Evolutionary conservation across 208 protist genomes (phyloP).

Genomic region (Zelonia costaricensis): DNA sequence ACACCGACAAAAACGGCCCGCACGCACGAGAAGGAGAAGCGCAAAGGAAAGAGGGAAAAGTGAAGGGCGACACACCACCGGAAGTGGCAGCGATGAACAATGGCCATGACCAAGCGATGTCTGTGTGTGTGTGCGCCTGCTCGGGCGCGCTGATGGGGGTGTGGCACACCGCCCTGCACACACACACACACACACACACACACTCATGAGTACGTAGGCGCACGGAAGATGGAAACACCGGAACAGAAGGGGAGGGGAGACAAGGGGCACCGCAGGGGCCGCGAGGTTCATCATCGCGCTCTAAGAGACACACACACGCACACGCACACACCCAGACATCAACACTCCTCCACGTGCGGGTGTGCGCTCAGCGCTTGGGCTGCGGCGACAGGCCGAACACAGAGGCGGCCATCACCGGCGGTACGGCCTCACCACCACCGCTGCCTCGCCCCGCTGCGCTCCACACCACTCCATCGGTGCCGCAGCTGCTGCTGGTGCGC

Average conservation of each 20-base stretch:
- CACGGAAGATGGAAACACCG: not conserved
- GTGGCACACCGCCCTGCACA: not conserved
- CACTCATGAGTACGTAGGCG: not conserved
- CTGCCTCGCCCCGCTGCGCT: not conserved
- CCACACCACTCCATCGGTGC: not conserved
- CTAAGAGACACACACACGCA: not conserved
- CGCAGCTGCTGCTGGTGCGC: not conserved
- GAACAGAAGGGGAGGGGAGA: too few relatives aligned
- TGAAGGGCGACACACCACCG: too few relatives aligned
- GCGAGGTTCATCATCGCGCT: not conserved
- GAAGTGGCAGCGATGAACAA: too few relatives aligned
- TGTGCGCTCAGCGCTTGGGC: conserved; percentile 6
- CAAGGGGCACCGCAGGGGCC: not conserved
- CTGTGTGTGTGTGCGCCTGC: too few relatives aligned
- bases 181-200: conserved; percentile 6
- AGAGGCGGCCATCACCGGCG: conserved; percentile 19
- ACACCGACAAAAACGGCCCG: too few relatives aligned
- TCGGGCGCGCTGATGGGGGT: too few relatives aligned
- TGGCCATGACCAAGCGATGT: too few relatives aligned
- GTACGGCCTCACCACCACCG: conserved; percentile 1
- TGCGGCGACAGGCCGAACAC: conserved; percentile 19
- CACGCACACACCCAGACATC: not conserved
- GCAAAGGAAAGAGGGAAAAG: conserved; percentile 4
- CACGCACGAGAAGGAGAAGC: not conserved
- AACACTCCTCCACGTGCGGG: not conserved